Conservation (phyloP, 1,284 basidiomycete species). For the Inonotus obliquus region DNA sequence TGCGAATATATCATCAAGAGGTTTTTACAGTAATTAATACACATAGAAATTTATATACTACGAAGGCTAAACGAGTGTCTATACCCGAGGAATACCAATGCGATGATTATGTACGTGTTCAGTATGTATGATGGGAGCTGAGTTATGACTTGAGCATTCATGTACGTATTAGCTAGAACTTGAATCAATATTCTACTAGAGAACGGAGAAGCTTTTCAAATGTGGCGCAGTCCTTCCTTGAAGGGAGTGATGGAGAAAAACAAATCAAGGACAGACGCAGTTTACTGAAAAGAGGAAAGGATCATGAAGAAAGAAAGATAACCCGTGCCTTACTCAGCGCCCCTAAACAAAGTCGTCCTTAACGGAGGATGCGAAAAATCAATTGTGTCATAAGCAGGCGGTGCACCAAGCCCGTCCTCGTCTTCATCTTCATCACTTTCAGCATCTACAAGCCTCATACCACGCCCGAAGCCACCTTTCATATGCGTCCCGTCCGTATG, state of each 20-base stretch:
- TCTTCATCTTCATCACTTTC: not conserved
- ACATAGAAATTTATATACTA: too few species aligned
- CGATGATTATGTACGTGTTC: too few species aligned
- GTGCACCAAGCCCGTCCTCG: not conserved
- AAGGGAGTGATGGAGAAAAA: not conserved
- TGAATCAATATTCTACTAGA: too few species aligned
- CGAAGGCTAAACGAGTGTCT: too few species aligned
- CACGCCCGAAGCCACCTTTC: not conserved
- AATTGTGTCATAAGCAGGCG: conserved; percentile 17
- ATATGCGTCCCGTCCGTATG: not conserved
- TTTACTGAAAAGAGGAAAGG: not conserved
- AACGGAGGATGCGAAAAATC: conserved; percentile 14
- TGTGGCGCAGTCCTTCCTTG: not conserved
- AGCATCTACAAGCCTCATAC: not conserved
- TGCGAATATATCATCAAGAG: too few species aligned
- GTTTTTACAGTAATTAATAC: too few species aligned
- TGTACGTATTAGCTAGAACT: too few species aligned
- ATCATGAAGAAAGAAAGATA: not conserved
- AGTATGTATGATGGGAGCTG: too few species aligned
- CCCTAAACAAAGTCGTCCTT: not conserved
- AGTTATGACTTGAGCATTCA: too few species aligned
- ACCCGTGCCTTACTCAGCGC: not conserved
- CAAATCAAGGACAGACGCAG: not conserved
- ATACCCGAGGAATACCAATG: too few species aligned
- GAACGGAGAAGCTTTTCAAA: not conserved